Percentiles rank a stretch among this genome's conserved stretches.
These are phyloP conservation scores for Pleurotus citrinopileatus DNA, from an alignment of 768 basidiomycete species.

Conservation along the genomic window DNA sequence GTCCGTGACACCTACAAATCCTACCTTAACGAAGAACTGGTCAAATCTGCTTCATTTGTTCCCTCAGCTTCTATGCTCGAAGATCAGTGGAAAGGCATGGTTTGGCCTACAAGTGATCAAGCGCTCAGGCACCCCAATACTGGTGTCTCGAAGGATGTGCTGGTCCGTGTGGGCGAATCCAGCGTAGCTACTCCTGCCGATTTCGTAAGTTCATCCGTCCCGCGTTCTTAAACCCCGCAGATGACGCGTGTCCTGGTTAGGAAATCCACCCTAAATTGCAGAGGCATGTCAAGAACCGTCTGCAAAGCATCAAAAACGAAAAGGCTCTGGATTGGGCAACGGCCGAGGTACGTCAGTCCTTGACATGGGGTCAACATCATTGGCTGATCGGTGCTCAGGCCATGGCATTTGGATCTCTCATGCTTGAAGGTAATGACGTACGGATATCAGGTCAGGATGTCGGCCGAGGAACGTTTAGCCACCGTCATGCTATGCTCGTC, in stretches of 20 bases:
- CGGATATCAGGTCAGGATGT: slow-evolving; percentile 94
- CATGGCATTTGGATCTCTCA: slow-evolving; percentile 82
- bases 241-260: slow-evolving; percentile 37
- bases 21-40: slow-evolving; percentile 61
- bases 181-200: slow-evolving; percentile 58
- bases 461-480: slow-evolving; percentile 87
- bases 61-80: slow-evolving; percentile 57
- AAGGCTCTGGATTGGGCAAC: slow-evolving; percentile 87
- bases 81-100: slow-evolving; percentile 66
- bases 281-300: slow-evolving; percentile 73
- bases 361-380: neutral
- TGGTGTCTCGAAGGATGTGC: slow-evolving; percentile 51
- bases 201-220: slow-evolving; percentile 80
- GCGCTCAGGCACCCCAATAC: slow-evolving; percentile 62
- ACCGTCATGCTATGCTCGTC: slow-evolving; percentile 87
- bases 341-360: slow-evolving; percentile 59
- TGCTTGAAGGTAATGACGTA: slow-evolving; percentile 80
- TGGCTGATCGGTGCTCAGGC: slow-evolving; percentile 42
- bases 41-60: slow-evolving; percentile 40
- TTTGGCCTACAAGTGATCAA: slow-evolving; percentile 56
- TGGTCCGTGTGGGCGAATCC: slow-evolving; percentile 60
- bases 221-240: too few relatives aligned
- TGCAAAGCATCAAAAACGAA: slow-evolving; percentile 66
- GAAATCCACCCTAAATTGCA: slow-evolving; percentile 78
- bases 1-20: slow-evolving; percentile 59